A percentile compares a stretch with the other conserved stretches of the same genome.
phyloP scores from a whole-genome alignment of 1,284 basidiomycete species.

The Tausonia pullulans region DNA sequence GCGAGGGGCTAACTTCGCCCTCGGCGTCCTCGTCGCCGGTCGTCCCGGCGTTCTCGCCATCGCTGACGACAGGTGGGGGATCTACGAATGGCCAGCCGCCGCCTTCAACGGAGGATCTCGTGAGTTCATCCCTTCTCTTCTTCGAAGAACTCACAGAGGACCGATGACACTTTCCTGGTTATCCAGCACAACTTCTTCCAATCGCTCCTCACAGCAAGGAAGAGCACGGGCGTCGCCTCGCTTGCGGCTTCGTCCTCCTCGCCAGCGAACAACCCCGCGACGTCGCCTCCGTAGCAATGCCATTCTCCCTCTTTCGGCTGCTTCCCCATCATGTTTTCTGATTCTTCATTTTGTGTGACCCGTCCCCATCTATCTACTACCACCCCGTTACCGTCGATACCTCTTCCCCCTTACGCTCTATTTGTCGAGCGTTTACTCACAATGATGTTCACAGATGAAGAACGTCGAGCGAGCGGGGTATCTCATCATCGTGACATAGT shows the following conservation, averaged over 20 bases:
- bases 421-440: too few species aligned
- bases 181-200: constrained; percentile 16
- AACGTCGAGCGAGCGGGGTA: too few species aligned
- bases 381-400: too few species aligned
- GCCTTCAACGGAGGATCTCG: constrained; percentile 11
- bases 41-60: not conserved
- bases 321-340: too few species aligned
- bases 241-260: not conserved
- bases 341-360: too few species aligned
- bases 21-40: not conserved
- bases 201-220: constrained; percentile 5
- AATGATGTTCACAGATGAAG: too few species aligned
- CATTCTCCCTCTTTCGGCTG: too few species aligned
- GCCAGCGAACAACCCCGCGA: too few species aligned
- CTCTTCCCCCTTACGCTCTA: too few species aligned
- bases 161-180: not conserved
- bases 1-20: not conserved
- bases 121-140: not conserved
- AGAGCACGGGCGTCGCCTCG: not conserved
- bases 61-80: not conserved
- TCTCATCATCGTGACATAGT: too few species aligned
- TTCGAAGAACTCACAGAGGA: not conserved
- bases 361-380: too few species aligned
- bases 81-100: not conserved
- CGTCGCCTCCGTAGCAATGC: too few species aligned